Conservation (phyloP, 257 asterid species). For the Solanum stenotomum region DNA sequence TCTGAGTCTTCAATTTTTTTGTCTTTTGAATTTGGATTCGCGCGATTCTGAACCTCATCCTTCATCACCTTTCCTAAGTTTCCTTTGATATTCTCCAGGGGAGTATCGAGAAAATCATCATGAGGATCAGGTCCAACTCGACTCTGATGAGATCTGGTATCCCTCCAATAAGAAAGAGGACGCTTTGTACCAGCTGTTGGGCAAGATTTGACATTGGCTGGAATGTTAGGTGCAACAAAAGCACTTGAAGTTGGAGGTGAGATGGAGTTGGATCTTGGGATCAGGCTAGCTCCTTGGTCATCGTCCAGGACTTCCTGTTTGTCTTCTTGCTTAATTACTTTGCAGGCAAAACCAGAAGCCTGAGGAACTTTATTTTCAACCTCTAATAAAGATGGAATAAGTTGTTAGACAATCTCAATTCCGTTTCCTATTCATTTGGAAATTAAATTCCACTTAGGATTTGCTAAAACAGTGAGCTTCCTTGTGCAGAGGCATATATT, state of each 20-base stretch:
- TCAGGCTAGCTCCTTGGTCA: conserved; percentile 13
- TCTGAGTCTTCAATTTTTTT: conserved; percentile 37
- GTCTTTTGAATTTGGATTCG: conserved; percentile 14
- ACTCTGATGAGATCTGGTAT: conserved; percentile 85
- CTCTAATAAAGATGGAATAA: conserved; percentile 19
- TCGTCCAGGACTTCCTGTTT: conserved; percentile 25
- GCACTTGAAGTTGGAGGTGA: conserved; percentile 33
- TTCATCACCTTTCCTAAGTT: conserved; percentile 37
- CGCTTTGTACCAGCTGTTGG: conserved; percentile 78
- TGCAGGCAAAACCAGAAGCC: conserved; percentile 15
- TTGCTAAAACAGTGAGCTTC: background rate
- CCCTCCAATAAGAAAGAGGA: conserved; percentile 77
- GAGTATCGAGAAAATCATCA: conserved; percentile 94
- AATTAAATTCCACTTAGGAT: background rate
- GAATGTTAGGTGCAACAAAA: conserved; percentile 27
- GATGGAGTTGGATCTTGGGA: conserved; percentile 33
- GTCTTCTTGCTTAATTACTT: conserved; percentile 19
- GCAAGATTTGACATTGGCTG: conserved; percentile 29
- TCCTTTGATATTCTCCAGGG: conserved; percentile 55
- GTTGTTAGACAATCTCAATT: background rate
- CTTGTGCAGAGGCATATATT: background rate
- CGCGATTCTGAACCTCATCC: conserved; percentile 22
- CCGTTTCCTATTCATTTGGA: background rate
- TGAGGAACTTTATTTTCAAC: conserved; percentile 20
- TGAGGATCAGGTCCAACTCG: conserved; percentile 72